Evolutionary conservation across 345 rosid species (phyloP).

Genomic region (Melastoma malabathricum): DNA sequence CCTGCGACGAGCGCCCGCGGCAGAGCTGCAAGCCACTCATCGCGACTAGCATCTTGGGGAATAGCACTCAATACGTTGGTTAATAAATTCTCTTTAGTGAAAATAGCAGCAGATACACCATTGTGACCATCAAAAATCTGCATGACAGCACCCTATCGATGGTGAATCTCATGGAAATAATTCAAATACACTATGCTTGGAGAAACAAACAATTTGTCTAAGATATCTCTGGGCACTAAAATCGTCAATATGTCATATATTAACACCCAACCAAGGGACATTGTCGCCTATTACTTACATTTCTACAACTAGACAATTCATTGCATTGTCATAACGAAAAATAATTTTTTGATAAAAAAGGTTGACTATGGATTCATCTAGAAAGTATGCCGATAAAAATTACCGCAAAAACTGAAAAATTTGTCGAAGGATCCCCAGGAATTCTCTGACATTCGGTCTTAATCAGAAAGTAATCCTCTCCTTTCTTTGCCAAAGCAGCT

Average conservation of each 20-base stretch:
- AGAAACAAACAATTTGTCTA: no score
- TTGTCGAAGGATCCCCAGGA: conserved; percentile 61
- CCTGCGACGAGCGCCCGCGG: conserved; percentile 96
- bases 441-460: conserved; percentile 69
- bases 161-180: no score
- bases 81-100: conserved; percentile 70
- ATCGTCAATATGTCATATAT: no score
- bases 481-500: conserved; percentile 95
- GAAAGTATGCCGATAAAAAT: conserved; percentile 3
- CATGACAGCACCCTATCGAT: conserved; percentile 4
- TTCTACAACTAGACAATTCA: no score
- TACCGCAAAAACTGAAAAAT: conserved; percentile 98
- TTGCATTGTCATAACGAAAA: no score
- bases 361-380: no score
- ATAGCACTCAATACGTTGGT: conserved; percentile 85
- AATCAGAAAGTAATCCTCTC: conserved; percentile 87
- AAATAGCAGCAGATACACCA: conserved; percentile 96
- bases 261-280: no score
- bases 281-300: no score
- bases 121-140: conserved; percentile 98
- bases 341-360: no score
- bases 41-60: conserved; percentile 54
- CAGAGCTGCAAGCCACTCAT: conserved; percentile 99
- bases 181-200: no score
- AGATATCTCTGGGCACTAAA: no score